phyloP scores from a whole-genome alignment of 2,329 filamentous ascomycete genomes.

The Penicillium sp. region DNA sequence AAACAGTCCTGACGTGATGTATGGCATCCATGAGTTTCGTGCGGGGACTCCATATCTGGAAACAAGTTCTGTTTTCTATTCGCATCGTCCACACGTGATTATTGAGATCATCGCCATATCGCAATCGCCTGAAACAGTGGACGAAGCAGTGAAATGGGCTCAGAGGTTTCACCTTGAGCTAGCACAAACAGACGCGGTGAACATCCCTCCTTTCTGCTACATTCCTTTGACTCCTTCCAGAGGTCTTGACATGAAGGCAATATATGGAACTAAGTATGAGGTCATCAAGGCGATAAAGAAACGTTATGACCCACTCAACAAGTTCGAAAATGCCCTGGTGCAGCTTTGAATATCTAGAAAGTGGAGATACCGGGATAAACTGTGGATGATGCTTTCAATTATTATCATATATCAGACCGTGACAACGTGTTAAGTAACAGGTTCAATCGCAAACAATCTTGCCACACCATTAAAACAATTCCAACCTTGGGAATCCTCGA shows the following conservation, averaged over 20 bases:
- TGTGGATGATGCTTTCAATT: background rate
- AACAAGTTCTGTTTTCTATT: conserved; percentile 30
- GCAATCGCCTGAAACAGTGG: conserved; percentile 6
- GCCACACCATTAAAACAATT: background rate
- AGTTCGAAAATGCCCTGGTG: conserved; percentile 29
- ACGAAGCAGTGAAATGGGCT: conserved; percentile 3
- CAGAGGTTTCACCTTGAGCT: conserved; percentile 19
- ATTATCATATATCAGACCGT: background rate
- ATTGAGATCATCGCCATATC: conserved; percentile 37
- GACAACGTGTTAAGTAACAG: background rate
- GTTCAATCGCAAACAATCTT: background rate
- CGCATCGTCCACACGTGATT: conserved; percentile 35
- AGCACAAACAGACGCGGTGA: conserved; percentile 6
- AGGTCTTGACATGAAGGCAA: conserved; percentile 26
- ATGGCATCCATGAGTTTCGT: conserved; percentile 32
- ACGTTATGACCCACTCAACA: conserved; percentile 38
- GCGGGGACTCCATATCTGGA: conserved; percentile 17
- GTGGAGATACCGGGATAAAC: background rate
- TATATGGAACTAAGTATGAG: conserved; percentile 32
- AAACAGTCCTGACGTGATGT: conserved; percentile 25
- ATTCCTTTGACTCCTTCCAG: conserved; percentile 31
- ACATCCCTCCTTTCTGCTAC: conserved; percentile 26
- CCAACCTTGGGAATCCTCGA: background rate
- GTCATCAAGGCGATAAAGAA: conserved; percentile 27
- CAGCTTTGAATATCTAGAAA: background rate